A percentile compares a stretch with the other conserved stretches of the same genome.
phyloP scores from a whole-genome alignment of 208 protist genomes.

The Naegleria gruberi region DNA sequence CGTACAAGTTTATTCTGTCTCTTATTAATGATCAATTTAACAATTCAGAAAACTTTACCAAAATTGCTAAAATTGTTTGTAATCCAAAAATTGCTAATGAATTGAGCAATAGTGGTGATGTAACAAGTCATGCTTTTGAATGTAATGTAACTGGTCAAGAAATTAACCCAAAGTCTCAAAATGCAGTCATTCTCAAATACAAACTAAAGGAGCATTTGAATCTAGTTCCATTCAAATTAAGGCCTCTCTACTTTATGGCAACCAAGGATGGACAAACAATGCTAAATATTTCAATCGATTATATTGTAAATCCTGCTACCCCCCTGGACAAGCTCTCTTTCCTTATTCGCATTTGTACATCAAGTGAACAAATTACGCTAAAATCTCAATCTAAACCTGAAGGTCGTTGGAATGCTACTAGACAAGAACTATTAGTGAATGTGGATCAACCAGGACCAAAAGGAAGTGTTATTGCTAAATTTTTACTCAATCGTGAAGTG shows the following conservation, averaged over 20 bases:
- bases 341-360: not conserved
- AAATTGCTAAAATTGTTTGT: slow-evolving; percentile 9
- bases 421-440: not conserved
- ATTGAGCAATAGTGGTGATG: not conserved
- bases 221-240: not conserved
- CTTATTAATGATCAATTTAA: not conserved
- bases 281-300: not conserved
- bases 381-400: slow-evolving; percentile 10
- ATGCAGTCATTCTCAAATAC: not conserved
- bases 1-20: not conserved
- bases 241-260: not conserved
- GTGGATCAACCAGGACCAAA: not conserved
- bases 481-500: not conserved
- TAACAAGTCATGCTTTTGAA: not conserved
- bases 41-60: not conserved
- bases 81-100: slow-evolving; percentile 13
- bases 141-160: slow-evolving; percentile 2
- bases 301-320: not conserved
- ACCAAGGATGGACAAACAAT: not conserved
- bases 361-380: not conserved
- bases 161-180: not conserved
- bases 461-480: not conserved
- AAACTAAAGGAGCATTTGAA: not conserved
- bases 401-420: not conserved
- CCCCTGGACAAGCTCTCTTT: not conserved